Conservation (phyloP, 495 filamentous ascomycete species). For the Ramalina peruviana region DNA sequence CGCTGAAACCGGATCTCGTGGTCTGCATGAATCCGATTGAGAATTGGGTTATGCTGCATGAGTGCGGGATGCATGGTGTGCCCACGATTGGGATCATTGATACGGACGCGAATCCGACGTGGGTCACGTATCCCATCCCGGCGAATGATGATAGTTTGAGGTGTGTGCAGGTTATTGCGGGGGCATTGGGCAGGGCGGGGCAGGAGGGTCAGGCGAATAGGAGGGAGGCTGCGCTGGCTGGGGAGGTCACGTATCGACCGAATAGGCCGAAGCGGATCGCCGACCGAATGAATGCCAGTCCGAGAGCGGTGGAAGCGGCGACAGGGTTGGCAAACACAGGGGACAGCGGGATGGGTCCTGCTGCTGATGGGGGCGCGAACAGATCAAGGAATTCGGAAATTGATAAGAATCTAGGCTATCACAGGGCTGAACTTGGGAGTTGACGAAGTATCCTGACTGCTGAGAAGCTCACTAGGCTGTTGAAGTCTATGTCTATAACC, state of each 20-base stretch:
- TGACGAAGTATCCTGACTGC: no score
- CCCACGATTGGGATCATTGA: conserved; percentile 93
- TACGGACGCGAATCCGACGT: conserved; percentile 82
- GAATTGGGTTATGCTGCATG: conserved; percentile 78
- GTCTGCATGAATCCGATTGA: conserved; percentile 85
- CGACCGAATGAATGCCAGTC: no score
- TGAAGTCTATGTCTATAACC: no score
- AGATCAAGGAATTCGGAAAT: no score
- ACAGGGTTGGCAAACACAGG: no score
- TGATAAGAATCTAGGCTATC: no score
- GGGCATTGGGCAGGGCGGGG: conserved; percentile 72
- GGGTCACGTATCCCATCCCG: conserved; percentile 93
- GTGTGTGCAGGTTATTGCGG: conserved; percentile 65
- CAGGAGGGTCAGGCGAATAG: conserved; percentile 58
- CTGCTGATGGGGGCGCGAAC: no score
- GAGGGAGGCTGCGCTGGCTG: conserved; percentile 42
- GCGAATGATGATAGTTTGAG: conserved; percentile 93
- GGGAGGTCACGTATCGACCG: conserved; percentile 43
- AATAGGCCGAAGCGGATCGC: no score
- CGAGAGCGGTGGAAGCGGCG: no score
- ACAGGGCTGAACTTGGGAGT: no score
- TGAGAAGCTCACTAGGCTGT: no score
- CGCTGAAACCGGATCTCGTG: conserved; percentile 77
- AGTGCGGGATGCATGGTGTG: conserved; percentile 76
- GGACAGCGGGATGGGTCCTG: no score